Evolutionary conservation across 805 yeast genomes (phyloP).

Genomic region (Hanseniaspora valbyensis): DNA sequence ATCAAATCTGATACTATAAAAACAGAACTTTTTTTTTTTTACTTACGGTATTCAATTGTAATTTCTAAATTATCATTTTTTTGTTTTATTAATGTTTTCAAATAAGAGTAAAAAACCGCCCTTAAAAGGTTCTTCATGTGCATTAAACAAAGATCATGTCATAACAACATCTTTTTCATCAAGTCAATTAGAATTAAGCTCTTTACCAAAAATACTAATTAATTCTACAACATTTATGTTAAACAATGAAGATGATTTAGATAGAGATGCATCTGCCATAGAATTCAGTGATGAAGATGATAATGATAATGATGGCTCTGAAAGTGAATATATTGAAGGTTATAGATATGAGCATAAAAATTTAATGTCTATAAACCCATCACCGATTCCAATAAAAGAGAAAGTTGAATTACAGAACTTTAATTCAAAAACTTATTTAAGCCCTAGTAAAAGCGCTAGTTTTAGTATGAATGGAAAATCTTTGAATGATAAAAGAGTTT

Average conservation of each 20-base stretch:
- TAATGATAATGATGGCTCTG: not conserved
- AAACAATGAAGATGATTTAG: not conserved
- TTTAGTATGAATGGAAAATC: not conserved
- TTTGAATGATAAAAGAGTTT: not conserved
- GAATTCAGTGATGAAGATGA: conserved; percentile 11
- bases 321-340: conserved; percentile 8
- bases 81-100: conserved; percentile 5
- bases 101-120: not conserved
- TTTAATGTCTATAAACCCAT: conserved; percentile 4
- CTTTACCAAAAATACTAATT: not conserved
- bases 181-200: not conserved
- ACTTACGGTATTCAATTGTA: too few relatives aligned
- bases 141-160: conserved; percentile 3
- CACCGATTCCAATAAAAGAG: conserved; percentile 1
- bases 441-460: too few relatives aligned
- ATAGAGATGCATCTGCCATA: not conserved
- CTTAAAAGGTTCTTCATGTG: not conserved
- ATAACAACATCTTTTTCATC: not conserved
- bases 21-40: too few relatives aligned
- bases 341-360: conserved; percentile 13
- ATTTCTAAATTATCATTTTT: not conserved
- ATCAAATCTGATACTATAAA: too few relatives aligned
- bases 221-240: conserved; percentile 8
- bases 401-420: too few relatives aligned
- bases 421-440: too few relatives aligned